phyloP scores from a whole-genome alignment of 2,329 filamentous ascomycete genomes.

The Botrytis hyacinthi region DNA sequence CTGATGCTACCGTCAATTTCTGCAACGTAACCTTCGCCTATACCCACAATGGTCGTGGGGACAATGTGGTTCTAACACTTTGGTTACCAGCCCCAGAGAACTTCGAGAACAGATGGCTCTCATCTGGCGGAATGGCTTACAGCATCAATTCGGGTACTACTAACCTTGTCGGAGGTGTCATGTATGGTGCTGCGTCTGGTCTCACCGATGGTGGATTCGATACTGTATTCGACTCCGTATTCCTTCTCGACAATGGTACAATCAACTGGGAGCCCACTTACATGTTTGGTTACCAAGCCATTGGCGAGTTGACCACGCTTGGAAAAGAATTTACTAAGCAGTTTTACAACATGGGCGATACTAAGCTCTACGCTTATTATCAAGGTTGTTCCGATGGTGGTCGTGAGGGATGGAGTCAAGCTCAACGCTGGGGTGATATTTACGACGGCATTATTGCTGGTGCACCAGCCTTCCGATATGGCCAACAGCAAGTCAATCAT shows the following conservation, averaged over 20 bases:
- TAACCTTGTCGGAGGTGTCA: no score
- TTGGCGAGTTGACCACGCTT: constrained; percentile 41
- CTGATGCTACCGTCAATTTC: neutral
- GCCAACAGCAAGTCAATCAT: constrained; percentile 47
- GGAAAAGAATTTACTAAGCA: constrained; percentile 46
- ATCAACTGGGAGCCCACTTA: constrained; percentile 40
- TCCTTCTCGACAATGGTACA: constrained; percentile 43
- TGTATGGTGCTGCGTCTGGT: constrained; percentile 47
- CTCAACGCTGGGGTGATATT: constrained; percentile 42
- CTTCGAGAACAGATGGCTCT: no score
- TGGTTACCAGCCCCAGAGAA: no score
- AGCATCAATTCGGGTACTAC: no score
- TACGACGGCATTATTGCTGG: constrained; percentile 48
- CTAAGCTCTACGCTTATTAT: constrained; percentile 27
- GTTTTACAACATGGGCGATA: constrained; percentile 41
- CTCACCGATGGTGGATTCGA: constrained; percentile 50
- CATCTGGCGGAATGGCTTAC: no score
- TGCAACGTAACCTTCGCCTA: neutral
- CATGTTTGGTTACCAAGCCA: constrained; percentile 43
- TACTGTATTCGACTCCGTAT: constrained; percentile 41
- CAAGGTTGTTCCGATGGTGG: constrained; percentile 49
- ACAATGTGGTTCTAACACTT: no score
- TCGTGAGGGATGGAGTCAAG: constrained; percentile 49
- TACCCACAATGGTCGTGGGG: neutral
- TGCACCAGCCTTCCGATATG: constrained; percentile 48